Evolutionary conservation across 2,329 filamentous ascomycete genomes (phyloP).

Genomic region (Colletotrichum neosansevieriae): DNA sequence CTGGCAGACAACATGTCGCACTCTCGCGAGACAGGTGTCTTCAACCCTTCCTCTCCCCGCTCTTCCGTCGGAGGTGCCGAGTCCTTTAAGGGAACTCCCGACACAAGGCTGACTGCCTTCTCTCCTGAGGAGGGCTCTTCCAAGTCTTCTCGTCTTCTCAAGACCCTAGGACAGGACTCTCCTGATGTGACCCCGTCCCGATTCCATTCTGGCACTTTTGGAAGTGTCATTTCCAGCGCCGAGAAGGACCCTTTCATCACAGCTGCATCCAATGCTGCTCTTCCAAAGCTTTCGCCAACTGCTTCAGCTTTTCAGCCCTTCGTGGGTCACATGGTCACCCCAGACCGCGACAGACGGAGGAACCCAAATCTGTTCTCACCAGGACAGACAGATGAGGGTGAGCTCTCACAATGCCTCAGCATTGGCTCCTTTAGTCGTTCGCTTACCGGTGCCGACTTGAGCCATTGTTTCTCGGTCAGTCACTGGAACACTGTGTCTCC

Average conservation of each 20-base stretch:
- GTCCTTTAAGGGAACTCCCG: constrained; percentile 73
- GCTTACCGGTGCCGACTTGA: constrained; percentile 52
- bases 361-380: neutral
- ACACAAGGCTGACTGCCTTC: constrained; percentile 73
- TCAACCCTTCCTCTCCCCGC: constrained; percentile 62
- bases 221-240: constrained; percentile 42
- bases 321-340: constrained; percentile 33
- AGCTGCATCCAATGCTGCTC: constrained; percentile 46
- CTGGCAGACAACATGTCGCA: constrained; percentile 15
- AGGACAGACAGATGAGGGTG: neutral
- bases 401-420: constrained; percentile 28
- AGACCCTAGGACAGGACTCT: constrained; percentile 47
- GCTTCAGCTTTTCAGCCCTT: constrained; percentile 72
- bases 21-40: constrained; percentile 37
- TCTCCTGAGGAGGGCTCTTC: constrained; percentile 69
- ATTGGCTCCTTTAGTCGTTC: constrained; percentile 17
- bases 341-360: neutral
- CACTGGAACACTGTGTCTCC: no score
- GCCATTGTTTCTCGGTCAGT: constrained; percentile 60
- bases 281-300: constrained; percentile 71
- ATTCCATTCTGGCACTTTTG: constrained; percentile 45
- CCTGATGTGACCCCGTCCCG: constrained; percentile 48
- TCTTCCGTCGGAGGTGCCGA: constrained; percentile 65
- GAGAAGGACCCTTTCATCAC: constrained; percentile 69
- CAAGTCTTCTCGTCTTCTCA: constrained; percentile 55